Conservation (phyloP, 169 alveolate genomes). For the Plasmodium yoelii region DNA sequence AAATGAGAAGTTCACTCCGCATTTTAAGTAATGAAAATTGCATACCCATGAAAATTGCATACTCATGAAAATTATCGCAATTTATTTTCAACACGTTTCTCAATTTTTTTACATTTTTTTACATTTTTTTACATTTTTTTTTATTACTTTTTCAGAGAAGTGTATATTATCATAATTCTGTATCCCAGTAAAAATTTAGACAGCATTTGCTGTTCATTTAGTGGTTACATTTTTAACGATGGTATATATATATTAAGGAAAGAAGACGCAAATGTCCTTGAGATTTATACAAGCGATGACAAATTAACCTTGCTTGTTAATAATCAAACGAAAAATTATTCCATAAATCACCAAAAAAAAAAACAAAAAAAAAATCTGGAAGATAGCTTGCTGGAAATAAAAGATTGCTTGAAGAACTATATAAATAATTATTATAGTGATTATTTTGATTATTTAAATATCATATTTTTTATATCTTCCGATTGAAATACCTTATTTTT, state of each 20-base stretch:
- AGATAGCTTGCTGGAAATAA: constrained; percentile 18
- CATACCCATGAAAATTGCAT: background rate
- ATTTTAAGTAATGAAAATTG: constrained; percentile 25
- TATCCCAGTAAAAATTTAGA: constrained; percentile 43
- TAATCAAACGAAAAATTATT: constrained; percentile 36
- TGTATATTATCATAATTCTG: constrained; percentile 34
- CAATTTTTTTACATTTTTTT: background rate
- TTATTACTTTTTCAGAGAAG: constrained; percentile 13
- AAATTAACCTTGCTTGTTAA: constrained; percentile 35
- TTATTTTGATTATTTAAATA: constrained; percentile 49
- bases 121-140: background rate
- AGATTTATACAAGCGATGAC: constrained; percentile 23
- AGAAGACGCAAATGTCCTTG: constrained; percentile 66
- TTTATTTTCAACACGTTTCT: background rate
- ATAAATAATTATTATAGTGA: constrained; percentile 23
- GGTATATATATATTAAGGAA: constrained; percentile 27
- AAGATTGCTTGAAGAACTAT: constrained; percentile 23
- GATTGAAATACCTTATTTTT: background rate
- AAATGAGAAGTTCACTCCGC: constrained; percentile 62
- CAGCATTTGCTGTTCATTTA: constrained; percentile 11
- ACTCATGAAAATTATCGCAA: background rate
- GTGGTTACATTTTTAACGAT: constrained; percentile 29
- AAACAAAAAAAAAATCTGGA: constrained; percentile 4
- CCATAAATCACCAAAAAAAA: constrained; percentile 7
- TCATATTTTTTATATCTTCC: constrained; percentile 44